Evolutionary conservation across 2,329 filamentous ascomycete species (phyloP).

Genomic region (Talaromyces albobiverticillius): DNA sequence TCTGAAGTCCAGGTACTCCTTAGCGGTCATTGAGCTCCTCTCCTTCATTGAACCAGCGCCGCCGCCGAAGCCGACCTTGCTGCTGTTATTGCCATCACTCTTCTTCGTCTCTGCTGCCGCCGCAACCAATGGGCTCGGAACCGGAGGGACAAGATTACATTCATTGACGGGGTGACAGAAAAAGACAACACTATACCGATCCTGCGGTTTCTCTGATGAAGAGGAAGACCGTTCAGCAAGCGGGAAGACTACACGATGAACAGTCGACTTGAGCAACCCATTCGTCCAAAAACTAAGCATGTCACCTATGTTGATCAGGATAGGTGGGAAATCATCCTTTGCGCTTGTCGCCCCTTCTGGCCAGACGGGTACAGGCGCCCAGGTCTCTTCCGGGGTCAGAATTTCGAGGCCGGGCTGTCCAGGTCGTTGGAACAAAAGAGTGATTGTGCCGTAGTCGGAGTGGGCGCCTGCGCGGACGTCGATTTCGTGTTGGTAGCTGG

Average conservation of each 20-base stretch:
- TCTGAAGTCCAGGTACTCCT: constrained; percentile 57
- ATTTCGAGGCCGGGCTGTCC: constrained; percentile 88
- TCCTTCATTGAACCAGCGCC: constrained; percentile 32
- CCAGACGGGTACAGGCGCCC: constrained; percentile 66
- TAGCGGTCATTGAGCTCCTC: constrained; percentile 52
- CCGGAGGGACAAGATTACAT: constrained; percentile 48
- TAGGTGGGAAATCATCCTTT: constrained; percentile 60
- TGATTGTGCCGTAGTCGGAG: constrained; percentile 74
- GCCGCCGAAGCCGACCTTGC: constrained; percentile 41
- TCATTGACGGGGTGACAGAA: constrained; percentile 62
- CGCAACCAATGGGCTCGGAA: constrained; percentile 52
- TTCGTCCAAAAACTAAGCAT: constrained; percentile 84
- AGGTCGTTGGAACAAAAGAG: constrained; percentile 76
- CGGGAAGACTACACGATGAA: constrained; percentile 82
- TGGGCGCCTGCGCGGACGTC: constrained; percentile 89
- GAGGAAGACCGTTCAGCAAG: constrained; percentile 35
- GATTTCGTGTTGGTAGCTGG: constrained; percentile 46
- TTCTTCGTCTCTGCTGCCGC: constrained; percentile 30
- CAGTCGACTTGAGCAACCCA: constrained; percentile 78
- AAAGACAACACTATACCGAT: constrained; percentile 59
- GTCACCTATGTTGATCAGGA: constrained; percentile 70
- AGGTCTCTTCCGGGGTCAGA: constrained; percentile 54
- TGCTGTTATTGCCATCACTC: constrained; percentile 29
- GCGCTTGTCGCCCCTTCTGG: constrained; percentile 36
- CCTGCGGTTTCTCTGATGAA: constrained; percentile 26